Evolutionary conservation across 2,329 filamentous ascomycete species (phyloP).

Genomic region (Amylocarpus encephaloides): DNA sequence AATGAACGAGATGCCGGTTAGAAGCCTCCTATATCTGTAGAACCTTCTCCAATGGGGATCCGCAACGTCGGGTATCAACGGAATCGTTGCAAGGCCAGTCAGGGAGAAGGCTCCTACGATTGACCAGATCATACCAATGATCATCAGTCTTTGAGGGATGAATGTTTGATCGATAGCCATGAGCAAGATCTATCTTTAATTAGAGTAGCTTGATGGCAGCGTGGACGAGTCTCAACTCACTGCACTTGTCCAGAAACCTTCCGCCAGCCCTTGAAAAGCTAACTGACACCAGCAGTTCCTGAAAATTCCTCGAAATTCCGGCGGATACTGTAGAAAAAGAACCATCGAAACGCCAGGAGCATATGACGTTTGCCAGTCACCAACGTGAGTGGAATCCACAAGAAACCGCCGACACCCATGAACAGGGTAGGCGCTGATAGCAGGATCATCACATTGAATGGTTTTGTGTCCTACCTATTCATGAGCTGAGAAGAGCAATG

Average conservation of each 20-base stretch:
- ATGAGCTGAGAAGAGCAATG: neutral
- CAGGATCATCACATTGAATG: constrained; percentile 6
- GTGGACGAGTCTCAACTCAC: constrained; percentile 1
- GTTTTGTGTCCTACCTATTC: constrained; percentile 9
- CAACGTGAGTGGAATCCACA: constrained; percentile 16
- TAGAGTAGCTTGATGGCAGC: neutral
- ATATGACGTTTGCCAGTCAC: constrained; percentile 16
- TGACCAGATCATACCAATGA: constrained; percentile 13
- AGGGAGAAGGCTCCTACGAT: constrained; percentile 5
- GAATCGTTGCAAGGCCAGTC: constrained; percentile 1
- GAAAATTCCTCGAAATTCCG: constrained; percentile 3
- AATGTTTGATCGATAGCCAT: constrained; percentile 15
- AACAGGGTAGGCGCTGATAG: constrained; percentile 12
- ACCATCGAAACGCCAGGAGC: constrained; percentile 4
- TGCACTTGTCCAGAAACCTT: constrained; percentile 7
- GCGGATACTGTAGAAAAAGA: constrained; percentile 7
- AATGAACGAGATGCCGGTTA: neutral
- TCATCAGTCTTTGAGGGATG: constrained; percentile 12
- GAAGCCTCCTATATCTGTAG: constrained; percentile 6
- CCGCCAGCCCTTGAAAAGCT: constrained; percentile 13
- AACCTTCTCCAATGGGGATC: constrained; percentile 6
- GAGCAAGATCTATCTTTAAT: constrained; percentile 6
- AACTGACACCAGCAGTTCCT: constrained; percentile 9
- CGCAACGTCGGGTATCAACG: constrained; percentile 1
- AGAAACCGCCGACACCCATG: constrained; percentile 16